Conservation (phyloP, 495 filamentous ascomycete species). For the Talaromyces stipitatus region DNA sequence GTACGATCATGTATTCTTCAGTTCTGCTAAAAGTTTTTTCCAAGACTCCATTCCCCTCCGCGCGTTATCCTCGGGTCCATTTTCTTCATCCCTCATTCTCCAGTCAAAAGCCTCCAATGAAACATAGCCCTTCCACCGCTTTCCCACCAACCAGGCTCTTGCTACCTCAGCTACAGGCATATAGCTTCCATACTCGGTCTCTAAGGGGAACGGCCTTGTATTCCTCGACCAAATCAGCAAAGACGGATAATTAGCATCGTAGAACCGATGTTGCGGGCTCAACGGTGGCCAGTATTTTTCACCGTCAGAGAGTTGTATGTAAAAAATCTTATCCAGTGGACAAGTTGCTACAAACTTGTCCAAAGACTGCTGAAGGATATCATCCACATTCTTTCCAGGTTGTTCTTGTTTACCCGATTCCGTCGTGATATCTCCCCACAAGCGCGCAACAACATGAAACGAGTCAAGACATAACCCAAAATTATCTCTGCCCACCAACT, state of each 20-base stretch:
- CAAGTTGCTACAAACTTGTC: constrained; percentile 41
- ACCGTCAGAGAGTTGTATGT: constrained; percentile 66
- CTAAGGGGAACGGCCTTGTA: constrained; percentile 61
- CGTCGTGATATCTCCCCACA: constrained; percentile 56
- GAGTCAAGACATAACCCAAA: constrained; percentile 69
- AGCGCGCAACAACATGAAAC: constrained; percentile 60
- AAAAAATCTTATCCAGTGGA: constrained; percentile 60
- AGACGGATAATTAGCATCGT: constrained; percentile 51
- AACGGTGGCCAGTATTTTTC: constrained; percentile 53
- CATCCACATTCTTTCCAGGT: constrained; percentile 38
- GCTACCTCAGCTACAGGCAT: constrained; percentile 40
- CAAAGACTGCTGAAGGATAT: constrained; percentile 46
- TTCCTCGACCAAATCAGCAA: constrained; percentile 74
- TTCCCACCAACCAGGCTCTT: constrained; percentile 49
- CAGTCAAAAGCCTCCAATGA: constrained; percentile 68
- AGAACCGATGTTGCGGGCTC: constrained; percentile 53
- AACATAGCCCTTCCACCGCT: constrained; percentile 62
- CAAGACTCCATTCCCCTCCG: constrained; percentile 18
- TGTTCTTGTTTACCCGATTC: constrained; percentile 34
- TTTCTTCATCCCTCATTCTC: constrained; percentile 45
- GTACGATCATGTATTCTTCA: neutral
- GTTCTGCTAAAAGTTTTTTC: constrained; percentile 12
- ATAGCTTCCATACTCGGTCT: constrained; percentile 56
- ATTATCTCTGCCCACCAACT: constrained; percentile 52
- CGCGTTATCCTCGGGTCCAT: constrained; percentile 13